phyloP scores from a whole-genome alignment of 257 asterid species.

The Nicotiana knightiana region DNA sequence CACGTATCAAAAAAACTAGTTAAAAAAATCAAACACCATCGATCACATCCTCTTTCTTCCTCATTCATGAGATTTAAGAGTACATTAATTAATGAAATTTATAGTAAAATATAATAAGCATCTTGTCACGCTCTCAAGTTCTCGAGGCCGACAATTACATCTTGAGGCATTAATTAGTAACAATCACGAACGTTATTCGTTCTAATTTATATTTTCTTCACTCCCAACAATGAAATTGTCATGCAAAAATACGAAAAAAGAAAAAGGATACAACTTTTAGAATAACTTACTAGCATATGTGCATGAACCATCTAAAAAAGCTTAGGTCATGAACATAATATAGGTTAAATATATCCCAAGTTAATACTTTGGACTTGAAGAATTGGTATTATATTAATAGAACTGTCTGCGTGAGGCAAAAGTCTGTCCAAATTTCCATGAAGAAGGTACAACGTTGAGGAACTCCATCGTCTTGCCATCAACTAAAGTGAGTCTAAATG shows the following conservation, averaged over 20 bases:
- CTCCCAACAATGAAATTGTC: background rate
- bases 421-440: conserved; percentile 72
- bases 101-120: background rate
- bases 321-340: background rate
- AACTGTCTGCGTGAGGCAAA: conserved; percentile 50
- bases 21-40: background rate
- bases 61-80: background rate
- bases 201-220: background rate
- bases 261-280: background rate
- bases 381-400: background rate
- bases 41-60: background rate
- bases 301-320: conserved; percentile 1
- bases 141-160: background rate
- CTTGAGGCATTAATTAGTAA: background rate
- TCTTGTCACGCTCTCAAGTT: background rate
- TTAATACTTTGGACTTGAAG: background rate
- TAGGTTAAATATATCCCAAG: background rate
- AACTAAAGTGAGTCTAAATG: conserved; percentile 40
- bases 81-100: background rate
- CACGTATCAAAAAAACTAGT: too few relatives aligned
- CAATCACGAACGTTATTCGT: background rate
- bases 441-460: conserved; percentile 48
- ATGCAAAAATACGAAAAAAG: background rate
- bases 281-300: background rate
- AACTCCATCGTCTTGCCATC: conserved; percentile 34